Evolutionary conservation across 768 basidiomycete genomes (phyloP).

Genomic region (Lactarius psammicola): DNA sequence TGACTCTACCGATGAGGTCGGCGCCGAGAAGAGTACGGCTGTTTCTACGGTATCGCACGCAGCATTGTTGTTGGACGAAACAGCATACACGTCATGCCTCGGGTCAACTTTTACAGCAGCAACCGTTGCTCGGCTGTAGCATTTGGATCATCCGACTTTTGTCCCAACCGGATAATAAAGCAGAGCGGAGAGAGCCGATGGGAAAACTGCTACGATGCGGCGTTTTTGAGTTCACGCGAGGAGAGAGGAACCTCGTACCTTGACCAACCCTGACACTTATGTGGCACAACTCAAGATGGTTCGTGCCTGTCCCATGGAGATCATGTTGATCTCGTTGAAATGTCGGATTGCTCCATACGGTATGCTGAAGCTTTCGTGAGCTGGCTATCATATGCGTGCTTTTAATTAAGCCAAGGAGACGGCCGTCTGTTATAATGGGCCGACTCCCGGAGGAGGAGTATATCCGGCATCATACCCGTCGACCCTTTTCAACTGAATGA

Average conservation of each 20-base stretch:
- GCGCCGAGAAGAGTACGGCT: not conserved
- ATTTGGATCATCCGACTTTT: not conserved
- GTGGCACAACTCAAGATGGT: not conserved
- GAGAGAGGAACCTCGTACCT: too few species aligned
- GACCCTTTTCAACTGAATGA: not conserved
- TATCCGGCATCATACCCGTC: not conserved
- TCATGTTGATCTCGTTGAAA: not conserved
- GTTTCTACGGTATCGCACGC: not conserved
- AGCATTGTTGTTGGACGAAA: not conserved
- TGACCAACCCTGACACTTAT: not conserved
- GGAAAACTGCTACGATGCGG: not conserved
- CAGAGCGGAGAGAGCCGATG: not conserved
- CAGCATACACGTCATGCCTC: not conserved
- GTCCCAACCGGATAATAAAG: not conserved
- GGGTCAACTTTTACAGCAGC: not conserved
- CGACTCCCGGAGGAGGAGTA: not conserved
- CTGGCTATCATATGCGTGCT: not conserved
- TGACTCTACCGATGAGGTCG: not conserved
- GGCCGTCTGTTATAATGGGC: not conserved
- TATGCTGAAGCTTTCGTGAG: not conserved
- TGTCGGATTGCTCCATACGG: not conserved
- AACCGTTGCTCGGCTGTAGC: not conserved
- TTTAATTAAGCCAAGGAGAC: not conserved
- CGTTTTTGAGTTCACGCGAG: not conserved
- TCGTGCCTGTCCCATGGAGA: conserved; percentile 13